Evolutionary conservation across 441 rosid genomes (phyloP).

Genomic region (Populus trichocarpa): DNA sequence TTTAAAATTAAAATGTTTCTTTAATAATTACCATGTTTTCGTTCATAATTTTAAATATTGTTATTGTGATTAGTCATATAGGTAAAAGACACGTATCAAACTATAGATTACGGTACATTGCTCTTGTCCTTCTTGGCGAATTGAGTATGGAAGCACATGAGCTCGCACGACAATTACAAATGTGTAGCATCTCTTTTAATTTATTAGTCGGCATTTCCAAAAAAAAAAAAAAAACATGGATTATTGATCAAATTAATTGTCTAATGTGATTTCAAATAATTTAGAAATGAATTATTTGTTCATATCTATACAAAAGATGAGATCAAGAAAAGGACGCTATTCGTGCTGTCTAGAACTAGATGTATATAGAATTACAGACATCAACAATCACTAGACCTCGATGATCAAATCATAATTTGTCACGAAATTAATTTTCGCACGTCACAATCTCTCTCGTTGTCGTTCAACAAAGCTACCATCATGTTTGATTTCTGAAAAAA

Average conservation of each 20-base stretch:
- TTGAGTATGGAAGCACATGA: slow-evolving; percentile 5
- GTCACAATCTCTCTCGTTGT: neutral
- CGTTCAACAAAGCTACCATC: neutral
- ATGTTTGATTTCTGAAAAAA: neutral
- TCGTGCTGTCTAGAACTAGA: neutral
- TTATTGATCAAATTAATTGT: neutral
- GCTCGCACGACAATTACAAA: neutral
- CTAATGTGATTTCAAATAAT: too few relatives aligned
- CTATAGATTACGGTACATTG: slow-evolving; percentile 27
- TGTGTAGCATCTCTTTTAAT: neutral
- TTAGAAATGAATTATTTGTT: too few relatives aligned
- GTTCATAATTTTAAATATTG: neutral
- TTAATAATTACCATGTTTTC: too few relatives aligned
- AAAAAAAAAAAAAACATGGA: too few relatives aligned
- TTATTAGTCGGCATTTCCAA: neutral
- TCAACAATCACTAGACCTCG: neutral
- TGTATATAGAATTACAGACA: neutral
- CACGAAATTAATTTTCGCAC: neutral
- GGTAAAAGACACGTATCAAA: slow-evolving; percentile 11
- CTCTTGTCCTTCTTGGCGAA: slow-evolving; percentile 10
- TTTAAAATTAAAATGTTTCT: too few relatives aligned
- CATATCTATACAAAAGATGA: neutral
- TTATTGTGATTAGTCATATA: neutral
- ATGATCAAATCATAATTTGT: neutral
- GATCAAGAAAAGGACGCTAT: neutral